phyloP scores from a whole-genome alignment of 2,329 filamentous ascomycete species.

The Colletotrichum coccodes region DNA sequence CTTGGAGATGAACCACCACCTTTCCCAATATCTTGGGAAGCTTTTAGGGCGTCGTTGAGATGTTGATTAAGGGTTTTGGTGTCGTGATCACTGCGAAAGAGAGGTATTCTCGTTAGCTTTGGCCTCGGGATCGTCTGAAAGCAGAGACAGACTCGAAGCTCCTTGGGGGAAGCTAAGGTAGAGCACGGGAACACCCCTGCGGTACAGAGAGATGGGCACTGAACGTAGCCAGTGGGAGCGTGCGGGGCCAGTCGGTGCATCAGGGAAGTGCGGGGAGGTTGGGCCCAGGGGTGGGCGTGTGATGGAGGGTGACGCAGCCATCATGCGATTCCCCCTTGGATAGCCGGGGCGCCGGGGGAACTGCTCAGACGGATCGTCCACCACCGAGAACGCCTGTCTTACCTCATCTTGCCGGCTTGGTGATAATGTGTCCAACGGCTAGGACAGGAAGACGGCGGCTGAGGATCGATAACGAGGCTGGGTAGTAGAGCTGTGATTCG shows the following conservation, averaged over 20 bases:
- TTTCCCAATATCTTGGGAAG: slow-evolving; percentile 9
- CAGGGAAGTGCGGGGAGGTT: slow-evolving; percentile 31
- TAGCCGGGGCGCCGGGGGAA: slow-evolving; percentile 14
- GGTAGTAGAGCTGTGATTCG: background rate
- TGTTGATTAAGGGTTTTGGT: slow-evolving; percentile 23
- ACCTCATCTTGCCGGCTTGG: slow-evolving; percentile 25
- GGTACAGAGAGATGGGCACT: slow-evolving; percentile 14
- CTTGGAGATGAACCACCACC: background rate
- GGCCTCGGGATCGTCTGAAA: slow-evolving; percentile 12
- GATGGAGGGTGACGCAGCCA: slow-evolving; percentile 31
- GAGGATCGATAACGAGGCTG: background rate
- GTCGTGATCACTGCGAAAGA: slow-evolving; percentile 2
- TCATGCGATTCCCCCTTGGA: slow-evolving; percentile 30
- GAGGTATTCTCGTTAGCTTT: slow-evolving; percentile 25
- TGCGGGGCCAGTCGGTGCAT: slow-evolving; percentile 27
- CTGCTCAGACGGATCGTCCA: slow-evolving; percentile 2
- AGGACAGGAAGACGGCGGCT: slow-evolving; percentile 6
- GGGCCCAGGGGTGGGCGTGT: slow-evolving; percentile 23
- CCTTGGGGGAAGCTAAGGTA: slow-evolving; percentile 28
- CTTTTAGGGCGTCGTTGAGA: slow-evolving; percentile 23
- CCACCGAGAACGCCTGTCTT: slow-evolving; percentile 12
- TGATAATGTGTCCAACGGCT: slow-evolving; percentile 3
- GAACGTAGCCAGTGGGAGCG: slow-evolving; percentile 32
- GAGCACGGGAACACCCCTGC: slow-evolving; percentile 32
- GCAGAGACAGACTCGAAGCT: slow-evolving; percentile 31